Conservation (phyloP, 73 alveolate genomes). For the Diophrys sp. region DNA sequence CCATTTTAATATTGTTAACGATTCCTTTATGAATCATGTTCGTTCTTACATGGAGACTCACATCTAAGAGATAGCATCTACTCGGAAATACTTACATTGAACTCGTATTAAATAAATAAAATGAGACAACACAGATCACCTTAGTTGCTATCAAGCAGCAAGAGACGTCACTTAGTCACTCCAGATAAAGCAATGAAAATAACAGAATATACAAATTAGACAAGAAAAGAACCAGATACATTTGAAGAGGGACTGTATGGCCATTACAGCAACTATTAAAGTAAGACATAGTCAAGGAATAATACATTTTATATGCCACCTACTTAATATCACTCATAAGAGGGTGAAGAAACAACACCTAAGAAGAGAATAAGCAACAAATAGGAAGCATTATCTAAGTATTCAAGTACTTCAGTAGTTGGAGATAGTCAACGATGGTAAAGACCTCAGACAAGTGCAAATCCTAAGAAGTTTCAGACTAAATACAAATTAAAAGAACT, state of each 20-base stretch:
- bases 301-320: not conserved
- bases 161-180: no score
- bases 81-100: no score
- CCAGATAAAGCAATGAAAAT: not conserved
- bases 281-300: not conserved
- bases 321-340: not conserved
- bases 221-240: not conserved
- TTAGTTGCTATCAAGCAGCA: no score
- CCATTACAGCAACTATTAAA: not conserved
- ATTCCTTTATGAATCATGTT: no score
- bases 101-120: no score
- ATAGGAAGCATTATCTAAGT: not conserved
- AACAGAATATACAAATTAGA: not conserved
- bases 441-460: not conserved
- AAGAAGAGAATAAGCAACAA: not conserved
- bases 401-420: not conserved
- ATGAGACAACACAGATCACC: no score
- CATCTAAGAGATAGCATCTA: no score
- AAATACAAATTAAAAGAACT: not conserved
- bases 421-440: not conserved
- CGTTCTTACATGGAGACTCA: no score
- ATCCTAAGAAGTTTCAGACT: not conserved
- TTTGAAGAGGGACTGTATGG: not conserved
- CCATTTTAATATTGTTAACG: no score
- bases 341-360: not conserved